Evolutionary conservation across 1,139 yeast species (phyloP), one percentile per base, ranked within the genome.

Genomic region (Yamadazyma taylorii): DNA sequence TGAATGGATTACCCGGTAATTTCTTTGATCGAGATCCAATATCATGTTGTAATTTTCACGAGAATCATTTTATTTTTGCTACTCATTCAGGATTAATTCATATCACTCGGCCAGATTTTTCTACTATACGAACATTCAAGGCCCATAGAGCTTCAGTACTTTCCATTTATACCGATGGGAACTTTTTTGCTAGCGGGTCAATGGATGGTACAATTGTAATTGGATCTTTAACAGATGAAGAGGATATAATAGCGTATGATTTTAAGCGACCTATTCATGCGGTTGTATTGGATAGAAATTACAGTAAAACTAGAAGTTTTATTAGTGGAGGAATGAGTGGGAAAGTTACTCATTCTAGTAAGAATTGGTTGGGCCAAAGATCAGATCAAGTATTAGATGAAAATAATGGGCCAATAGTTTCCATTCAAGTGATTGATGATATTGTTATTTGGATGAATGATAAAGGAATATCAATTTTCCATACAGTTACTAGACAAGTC

Each of bases 261-360:
- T 87, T 89, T 58, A 84, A 85, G 51, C 66, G 97, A 24, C 97
- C 98, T 0, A 78, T 94, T 0, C 95, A 89, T 56, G 80, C 95
- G 0, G 94, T 92, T 3, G 85, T 90, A 0, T 59, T 94, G 5
- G 95, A 87, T 48, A 78, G 79, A 14, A 78, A 82, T 43, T 92
- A 85, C 56, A 57, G 60, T 30, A 71, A 69, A 10, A 72, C 81
- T 0, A 75, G 79, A 40, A 73, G 83, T 9, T 89, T 88, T 48
- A 70, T 87, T 0, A 82, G 90, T 26, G 97, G 97, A 3, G 97
- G 97, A 0, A 88, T 84, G 69, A 84, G 92, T 12, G 97, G 97
- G 0, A 80, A 85, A 40, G 83, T 92, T 0, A 64, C 85, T 0
- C 64, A 81, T 38, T 83, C 95, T 1, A 84, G 83, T 33, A 73